Percentiles rank a stretch among this genome's conserved stretches.
phyloP scores from a whole-genome alignment of 345 rosid genomes.

The Excoecaria cochinchinensis region DNA sequence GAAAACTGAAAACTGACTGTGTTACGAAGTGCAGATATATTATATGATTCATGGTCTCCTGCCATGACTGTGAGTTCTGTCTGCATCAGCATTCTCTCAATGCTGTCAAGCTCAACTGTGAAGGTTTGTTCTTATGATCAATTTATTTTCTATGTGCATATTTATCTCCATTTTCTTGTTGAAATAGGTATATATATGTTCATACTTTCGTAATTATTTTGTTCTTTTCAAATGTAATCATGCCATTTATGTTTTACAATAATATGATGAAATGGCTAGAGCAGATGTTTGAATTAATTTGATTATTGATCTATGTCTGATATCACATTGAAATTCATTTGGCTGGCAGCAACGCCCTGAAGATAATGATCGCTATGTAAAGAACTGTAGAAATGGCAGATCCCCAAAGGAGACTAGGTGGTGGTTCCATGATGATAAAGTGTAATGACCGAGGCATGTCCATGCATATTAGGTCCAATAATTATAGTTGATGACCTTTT shows the following conservation, averaged over 20 bases:
- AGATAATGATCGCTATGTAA: slow-evolving; percentile 95
- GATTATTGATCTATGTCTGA: background rate
- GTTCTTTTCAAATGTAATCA: background rate
- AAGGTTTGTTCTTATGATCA: slow-evolving; percentile 49
- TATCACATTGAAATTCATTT: background rate
- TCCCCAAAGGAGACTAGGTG: slow-evolving; percentile 99
- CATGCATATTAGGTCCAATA: slow-evolving; percentile 25
- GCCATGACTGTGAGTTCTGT: slow-evolving; percentile 97
- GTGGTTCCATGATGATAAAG: slow-evolving; percentile 99
- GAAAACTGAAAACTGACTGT: slow-evolving; percentile 8
- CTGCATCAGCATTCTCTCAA: slow-evolving; percentile 96
- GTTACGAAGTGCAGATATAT: slow-evolving; percentile 59
- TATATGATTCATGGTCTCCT: slow-evolving; percentile 98
- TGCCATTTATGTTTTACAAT: slow-evolving; percentile 6
- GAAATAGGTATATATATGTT: background rate
- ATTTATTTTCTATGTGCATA: background rate
- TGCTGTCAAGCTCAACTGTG: slow-evolving; percentile 93
- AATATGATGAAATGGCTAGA: background rate
- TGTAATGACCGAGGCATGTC: slow-evolving; percentile 36
- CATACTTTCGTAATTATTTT: background rate
- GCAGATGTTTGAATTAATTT: background rate
- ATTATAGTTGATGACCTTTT: slow-evolving; percentile 22
- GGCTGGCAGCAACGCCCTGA: slow-evolving; percentile 86
- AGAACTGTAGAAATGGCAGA: slow-evolving; percentile 90
- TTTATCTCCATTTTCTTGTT: background rate